A percentile compares a stretch with the other conserved stretches of the same genome.
Conservation (phyloP, 495 filamentous ascomycete genomes). For the Trichoderma virens region DNA sequence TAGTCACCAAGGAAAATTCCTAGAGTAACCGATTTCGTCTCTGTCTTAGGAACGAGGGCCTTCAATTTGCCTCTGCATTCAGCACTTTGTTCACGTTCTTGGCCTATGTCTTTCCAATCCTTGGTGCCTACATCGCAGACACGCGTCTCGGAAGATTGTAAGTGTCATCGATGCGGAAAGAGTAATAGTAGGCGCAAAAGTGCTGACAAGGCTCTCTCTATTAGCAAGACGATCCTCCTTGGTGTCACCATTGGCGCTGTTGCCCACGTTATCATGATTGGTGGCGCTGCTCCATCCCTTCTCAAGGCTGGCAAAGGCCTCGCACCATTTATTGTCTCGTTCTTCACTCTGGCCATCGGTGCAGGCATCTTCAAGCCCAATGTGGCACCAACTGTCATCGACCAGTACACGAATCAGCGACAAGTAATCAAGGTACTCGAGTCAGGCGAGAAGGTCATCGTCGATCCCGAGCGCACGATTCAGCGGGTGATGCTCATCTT, state of each 20-base stretch:
- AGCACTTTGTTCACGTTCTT: slow-evolving; percentile 69
- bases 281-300: slow-evolving; percentile 54
- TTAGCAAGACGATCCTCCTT: slow-evolving; percentile 47
- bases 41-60: neutral
- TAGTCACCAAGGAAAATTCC: neutral
- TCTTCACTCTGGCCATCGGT: slow-evolving; percentile 57
- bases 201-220: slow-evolving; percentile 16
- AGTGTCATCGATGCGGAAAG: slow-evolving; percentile 34
- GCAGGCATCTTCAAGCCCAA: slow-evolving; percentile 61
- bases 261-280: slow-evolving; percentile 58
- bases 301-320: slow-evolving; percentile 46
- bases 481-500: slow-evolving; percentile 53
- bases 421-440: slow-evolving; percentile 35
- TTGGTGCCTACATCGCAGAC: slow-evolving; percentile 65
- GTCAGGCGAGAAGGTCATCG: slow-evolving; percentile 56
- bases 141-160: slow-evolving; percentile 54
- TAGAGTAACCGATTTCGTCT: neutral
- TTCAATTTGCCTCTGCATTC: slow-evolving; percentile 41
- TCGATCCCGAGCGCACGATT: slow-evolving; percentile 58
- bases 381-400: slow-evolving; percentile 51
- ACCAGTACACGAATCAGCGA: slow-evolving; percentile 37
- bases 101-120: slow-evolving; percentile 62
- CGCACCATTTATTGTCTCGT: slow-evolving; percentile 51
- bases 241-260: slow-evolving; percentile 35
- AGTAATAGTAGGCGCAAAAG: neutral